Conservation (phyloP, 2,329 filamentous ascomycete species). For the Scortechinia acanthostroma region DNA sequence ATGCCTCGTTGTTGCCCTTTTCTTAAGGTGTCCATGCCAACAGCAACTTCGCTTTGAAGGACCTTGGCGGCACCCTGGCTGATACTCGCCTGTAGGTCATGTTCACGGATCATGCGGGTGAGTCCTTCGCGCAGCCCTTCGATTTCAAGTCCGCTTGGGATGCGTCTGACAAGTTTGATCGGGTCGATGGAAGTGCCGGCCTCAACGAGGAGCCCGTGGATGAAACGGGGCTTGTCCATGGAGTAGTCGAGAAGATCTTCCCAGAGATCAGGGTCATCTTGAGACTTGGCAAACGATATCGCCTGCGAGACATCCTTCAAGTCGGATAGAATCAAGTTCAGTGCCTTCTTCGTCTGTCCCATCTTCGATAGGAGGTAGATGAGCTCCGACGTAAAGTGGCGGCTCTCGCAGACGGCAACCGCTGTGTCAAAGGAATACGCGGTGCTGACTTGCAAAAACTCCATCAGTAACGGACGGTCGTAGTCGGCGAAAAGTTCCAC, state of each 20-base stretch:
- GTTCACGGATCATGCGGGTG: conserved; percentile 54
- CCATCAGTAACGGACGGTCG: conserved; percentile 48
- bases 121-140: conserved; percentile 55
- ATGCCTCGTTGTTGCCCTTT: conserved; percentile 50
- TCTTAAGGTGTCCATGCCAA: conserved; percentile 53
- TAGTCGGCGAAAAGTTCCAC: conserved; percentile 57
- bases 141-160: conserved; percentile 58
- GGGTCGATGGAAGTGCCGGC: conserved; percentile 59
- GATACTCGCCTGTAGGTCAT: conserved; percentile 58
- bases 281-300: conserved; percentile 56
- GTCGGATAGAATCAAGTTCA: conserved; percentile 54
- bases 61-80: conserved; percentile 56
- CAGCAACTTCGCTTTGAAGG: conserved; percentile 52
- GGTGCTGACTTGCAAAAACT: conserved; percentile 49
- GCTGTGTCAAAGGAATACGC: conserved; percentile 45
- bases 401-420: conserved; percentile 45
- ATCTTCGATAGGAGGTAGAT: conserved; percentile 60
- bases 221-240: conserved; percentile 61
- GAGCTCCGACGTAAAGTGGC: conserved; percentile 51
- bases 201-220: conserved; percentile 54
- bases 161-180: conserved; percentile 53
- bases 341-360: conserved; percentile 53
- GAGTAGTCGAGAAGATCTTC: conserved; percentile 58
- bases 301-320: conserved; percentile 55
- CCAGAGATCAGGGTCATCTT: conserved; percentile 56